phyloP scores from a whole-genome alignment of 495 filamentous ascomycete species.

The Neurospora pannonica region DNA sequence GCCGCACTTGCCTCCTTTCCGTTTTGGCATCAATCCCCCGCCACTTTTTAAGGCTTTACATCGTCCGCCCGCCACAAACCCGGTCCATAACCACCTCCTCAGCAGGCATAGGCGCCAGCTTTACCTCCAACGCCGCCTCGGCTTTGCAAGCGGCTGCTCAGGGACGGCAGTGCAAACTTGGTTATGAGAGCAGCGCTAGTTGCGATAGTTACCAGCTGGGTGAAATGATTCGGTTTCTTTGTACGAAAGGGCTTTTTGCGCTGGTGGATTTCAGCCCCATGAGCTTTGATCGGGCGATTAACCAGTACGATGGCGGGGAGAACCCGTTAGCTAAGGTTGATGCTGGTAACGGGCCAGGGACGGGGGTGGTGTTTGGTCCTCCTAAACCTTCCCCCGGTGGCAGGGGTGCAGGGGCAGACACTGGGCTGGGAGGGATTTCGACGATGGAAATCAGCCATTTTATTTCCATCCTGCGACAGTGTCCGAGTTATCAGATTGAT shows the following conservation, averaged over 20 bases:
- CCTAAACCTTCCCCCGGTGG: not conserved
- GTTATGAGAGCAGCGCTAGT: conserved; percentile 61
- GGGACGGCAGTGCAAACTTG: conserved; percentile 58
- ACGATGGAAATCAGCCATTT: conserved; percentile 26
- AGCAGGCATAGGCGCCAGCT: not conserved
- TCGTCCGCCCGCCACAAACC: conserved; percentile 29
- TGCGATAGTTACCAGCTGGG: conserved; percentile 85
- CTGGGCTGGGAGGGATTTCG: conserved; percentile 17
- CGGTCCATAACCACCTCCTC: not conserved
- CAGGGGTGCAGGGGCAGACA: not conserved
- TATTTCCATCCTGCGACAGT: conserved; percentile 32
- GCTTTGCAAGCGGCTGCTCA: not conserved
- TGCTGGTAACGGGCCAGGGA: not conserved
- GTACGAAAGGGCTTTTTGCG: conserved; percentile 41
- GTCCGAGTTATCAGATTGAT: conserved; percentile 73
- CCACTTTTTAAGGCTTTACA: conserved; percentile 63
- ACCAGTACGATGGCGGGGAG: not conserved
- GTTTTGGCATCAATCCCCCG: conserved; percentile 68
- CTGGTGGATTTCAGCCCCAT: conserved; percentile 35
- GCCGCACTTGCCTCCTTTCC: conserved; percentile 60
- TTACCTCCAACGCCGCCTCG: not conserved
- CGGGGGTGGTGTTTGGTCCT: not conserved
- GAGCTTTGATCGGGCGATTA: conserved; percentile 15
- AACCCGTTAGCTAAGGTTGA: not conserved
- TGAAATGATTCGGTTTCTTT: conserved; percentile 75